Base-by-base conservation (phyloP, 2,329 filamentous ascomycete genomes). In the Chaetomiaceae sp. region DNA sequence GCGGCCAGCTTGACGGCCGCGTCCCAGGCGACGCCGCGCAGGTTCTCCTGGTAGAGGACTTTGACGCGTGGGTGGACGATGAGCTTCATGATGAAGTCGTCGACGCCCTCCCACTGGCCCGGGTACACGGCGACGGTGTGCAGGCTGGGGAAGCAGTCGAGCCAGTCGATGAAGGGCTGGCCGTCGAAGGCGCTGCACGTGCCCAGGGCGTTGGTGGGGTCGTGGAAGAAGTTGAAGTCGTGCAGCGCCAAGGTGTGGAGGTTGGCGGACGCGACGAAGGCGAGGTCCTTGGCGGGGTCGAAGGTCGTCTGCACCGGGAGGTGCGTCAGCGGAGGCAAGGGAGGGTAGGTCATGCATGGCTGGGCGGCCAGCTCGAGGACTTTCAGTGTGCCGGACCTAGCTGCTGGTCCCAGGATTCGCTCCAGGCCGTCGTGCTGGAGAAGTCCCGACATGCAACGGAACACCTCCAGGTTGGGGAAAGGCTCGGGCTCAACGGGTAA, bases 111-210 rank as follows among this genome's bases (percentile, higher is more conserved):
- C 42, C 50, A 45, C 12, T 12, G 9, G 24, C 48, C 51, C 4
- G 57, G 52, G 19, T 51, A 55, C 7, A 51, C 47, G 15, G 39
- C 19, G 11, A 59, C 49, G 20, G 55, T 54, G 17, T 50, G 39
- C 14, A 57, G 42, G 2, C 42, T 48, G 8, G 56, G 55, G 37
- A 58, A 59, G 24, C 12, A 34, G 1, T 50, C 37, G 27, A 59
- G 37, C 49, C 49, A 58, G 22, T 52, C 48, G n/a, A 58, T 17
- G 18, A 59, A 54, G 19, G 55, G 55, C 32, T 50, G 27, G 36
- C 52, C 55, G 44, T 53, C 38, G 36, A 58, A 53, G 9, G n/a
- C n/a, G 17, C 14, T n/a, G 12, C 22, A 22, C 26, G 45, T 40
- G 10, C 4, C 17, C 4, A 5, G 27, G 12, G 32, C 35, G 42